Evolutionary conservation across 2,329 filamentous ascomycete genomes (phyloP).

Genomic region (Paraconiothyrium sp.): DNA sequence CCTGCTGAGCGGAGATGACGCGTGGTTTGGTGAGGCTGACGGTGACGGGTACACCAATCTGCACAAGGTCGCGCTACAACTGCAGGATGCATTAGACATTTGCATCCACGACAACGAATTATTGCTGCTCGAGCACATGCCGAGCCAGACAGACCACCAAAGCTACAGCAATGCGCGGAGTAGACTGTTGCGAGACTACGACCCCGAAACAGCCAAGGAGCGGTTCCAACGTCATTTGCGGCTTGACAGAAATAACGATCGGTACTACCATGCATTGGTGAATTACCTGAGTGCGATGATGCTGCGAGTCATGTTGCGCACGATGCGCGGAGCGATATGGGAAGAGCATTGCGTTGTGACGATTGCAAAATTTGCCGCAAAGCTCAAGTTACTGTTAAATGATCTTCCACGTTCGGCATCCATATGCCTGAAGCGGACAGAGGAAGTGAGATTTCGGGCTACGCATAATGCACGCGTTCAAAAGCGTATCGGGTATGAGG

Average conservation of each 20-base stretch:
- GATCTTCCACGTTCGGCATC: conserved; percentile 2
- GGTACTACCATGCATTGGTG: conserved; percentile 5
- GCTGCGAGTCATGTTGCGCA: background rate
- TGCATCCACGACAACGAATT: conserved; percentile 10
- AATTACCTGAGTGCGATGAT: conserved; percentile 8
- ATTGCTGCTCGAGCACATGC: conserved; percentile 10
- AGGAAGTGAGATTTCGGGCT: conserved; percentile 6
- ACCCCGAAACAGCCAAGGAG: conserved; percentile 9
- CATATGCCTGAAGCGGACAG: background rate
- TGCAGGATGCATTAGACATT: conserved; percentile 8
- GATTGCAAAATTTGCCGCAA: conserved; percentile 6
- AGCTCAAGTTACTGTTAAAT: conserved; percentile 8
- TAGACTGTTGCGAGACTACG: conserved; percentile 6
- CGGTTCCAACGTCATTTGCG: conserved; percentile 10
- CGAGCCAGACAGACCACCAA: conserved; percentile 7
- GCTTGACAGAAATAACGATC: conserved; percentile 3
- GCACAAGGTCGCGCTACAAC: conserved; percentile 6
- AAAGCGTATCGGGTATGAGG: conserved; percentile 1
- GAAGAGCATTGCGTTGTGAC: conserved; percentile 8
- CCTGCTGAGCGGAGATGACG: conserved; percentile 1
- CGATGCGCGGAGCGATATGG: conserved; percentile 4
- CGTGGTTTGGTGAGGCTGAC: conserved; percentile 3
- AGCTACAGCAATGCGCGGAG: conserved; percentile 7
- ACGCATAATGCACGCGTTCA: conserved; percentile 5
- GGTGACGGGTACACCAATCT: conserved; percentile 9